Evolutionary conservation across 225 moss, liverwort and hornwort species (phyloP).

Genomic region (Marchantia polymorpha): DNA sequence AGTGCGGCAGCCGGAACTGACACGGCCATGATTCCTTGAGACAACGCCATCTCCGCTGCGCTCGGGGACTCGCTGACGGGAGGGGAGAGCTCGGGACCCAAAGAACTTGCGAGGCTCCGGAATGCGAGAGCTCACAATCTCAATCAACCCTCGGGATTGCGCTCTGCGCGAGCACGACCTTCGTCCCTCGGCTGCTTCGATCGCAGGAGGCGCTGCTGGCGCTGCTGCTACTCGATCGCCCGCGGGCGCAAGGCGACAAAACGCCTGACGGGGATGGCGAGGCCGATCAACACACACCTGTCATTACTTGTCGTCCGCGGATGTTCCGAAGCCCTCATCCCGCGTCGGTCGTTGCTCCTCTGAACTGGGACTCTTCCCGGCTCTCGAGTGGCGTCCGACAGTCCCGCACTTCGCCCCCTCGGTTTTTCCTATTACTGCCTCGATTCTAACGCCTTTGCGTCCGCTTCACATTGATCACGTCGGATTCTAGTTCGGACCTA

Average conservation of each 20-base stretch:
- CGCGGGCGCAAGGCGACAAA: constrained; percentile 2
- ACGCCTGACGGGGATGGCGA: constrained; percentile 14
- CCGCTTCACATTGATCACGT: too few species aligned
- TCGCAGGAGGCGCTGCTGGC: background rate
- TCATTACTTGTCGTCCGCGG: constrained; percentile 9
- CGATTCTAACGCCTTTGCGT: too few species aligned
- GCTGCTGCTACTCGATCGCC: background rate
- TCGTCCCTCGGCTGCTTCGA: background rate
- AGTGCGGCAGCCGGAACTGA: background rate
- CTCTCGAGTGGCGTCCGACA: background rate
- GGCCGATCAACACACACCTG: constrained; percentile 8
- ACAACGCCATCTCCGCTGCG: constrained; percentile 16
- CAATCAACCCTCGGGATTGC: background rate
- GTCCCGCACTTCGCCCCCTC: background rate
- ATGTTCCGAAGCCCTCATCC: background rate
- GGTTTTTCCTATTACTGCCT: background rate
- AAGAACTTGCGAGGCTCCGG: background rate
- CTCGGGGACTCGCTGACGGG: too few species aligned
- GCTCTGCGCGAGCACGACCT: background rate
- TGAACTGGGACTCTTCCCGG: background rate
- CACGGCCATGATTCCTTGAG: constrained; percentile 21
- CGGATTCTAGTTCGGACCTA: too few species aligned
- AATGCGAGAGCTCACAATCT: background rate
- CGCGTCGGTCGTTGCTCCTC: background rate
- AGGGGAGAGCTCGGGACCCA: too few species aligned